Conservation (phyloP, 2,329 filamentous ascomycete species). For the Nemania serpens region DNA sequence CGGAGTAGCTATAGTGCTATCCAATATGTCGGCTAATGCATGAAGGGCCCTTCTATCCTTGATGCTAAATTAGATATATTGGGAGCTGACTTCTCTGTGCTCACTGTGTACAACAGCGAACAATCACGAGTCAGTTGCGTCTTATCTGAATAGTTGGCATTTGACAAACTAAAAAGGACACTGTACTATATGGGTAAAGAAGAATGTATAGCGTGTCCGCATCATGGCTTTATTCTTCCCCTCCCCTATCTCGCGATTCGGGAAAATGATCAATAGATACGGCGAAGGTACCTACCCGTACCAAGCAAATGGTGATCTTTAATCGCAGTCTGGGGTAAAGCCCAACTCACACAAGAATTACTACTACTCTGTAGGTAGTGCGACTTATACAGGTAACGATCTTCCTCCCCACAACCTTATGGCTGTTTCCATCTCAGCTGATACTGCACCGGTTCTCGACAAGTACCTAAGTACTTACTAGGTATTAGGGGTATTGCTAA, state of each 20-base stretch:
- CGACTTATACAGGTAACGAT: too few species aligned
- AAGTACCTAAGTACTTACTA: too few species aligned
- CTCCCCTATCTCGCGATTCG: background rate
- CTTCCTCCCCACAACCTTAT: too few species aligned
- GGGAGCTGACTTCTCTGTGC: background rate
- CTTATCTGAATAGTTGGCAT: background rate
- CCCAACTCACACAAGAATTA: too few species aligned
- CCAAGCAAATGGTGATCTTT: background rate
- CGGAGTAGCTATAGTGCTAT: too few species aligned
- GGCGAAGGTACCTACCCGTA: background rate
- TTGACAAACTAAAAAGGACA: background rate
- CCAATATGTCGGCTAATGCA: slow-evolving; percentile 27
- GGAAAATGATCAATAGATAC: background rate
- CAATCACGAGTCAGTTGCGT: background rate
- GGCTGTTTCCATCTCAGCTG: too few species aligned
- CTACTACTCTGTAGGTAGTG: too few species aligned
- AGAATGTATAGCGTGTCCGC: background rate
- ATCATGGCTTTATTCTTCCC: too few species aligned
- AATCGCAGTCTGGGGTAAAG: background rate
- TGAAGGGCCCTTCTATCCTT: slow-evolving; percentile 34
- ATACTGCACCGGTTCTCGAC: too few species aligned
- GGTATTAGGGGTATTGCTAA: too few species aligned
- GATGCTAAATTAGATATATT: slow-evolving; percentile 16
- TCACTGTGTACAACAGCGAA: background rate
- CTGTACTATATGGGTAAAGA: background rate